Base-by-base conservation (phyloP, 495 filamentous ascomycete genomes). In the Xylaria grammica region DNA sequence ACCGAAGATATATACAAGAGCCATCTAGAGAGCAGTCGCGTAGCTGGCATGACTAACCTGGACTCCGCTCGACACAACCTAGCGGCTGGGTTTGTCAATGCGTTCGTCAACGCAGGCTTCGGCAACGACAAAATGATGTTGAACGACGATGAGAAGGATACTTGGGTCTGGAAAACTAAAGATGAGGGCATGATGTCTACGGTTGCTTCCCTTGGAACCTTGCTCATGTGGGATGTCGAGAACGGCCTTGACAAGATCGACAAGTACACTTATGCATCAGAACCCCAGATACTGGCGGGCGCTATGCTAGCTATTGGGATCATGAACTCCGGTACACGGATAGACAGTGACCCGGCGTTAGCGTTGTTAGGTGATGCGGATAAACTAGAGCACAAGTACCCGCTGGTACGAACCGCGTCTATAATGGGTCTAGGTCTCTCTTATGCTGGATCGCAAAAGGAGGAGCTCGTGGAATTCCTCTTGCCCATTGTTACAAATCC, bases 1-100 rank as follows among this genome's bases (percentile, higher is more conserved):
- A 93, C 94, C 4, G 95, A 99, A 78, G 95, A 99, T 72, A 99
- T 99, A 69, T 99, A 99, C 84, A 99, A 99, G 83, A 96, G 92
- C 63, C 96, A 99, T 76, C 84, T 99, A 17, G 95, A 99, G 76
- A 97, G 90, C 81, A 95, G 88, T 63, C 86, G 95, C 51, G 93
- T 93, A 50, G 91, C 92, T 26, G 94, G 94, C 26, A 81, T 96
- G 75, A 97, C 93, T 19, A 97, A 97, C 72, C 87, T 96, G 34
- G 95, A 98, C 76, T 97, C 94, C 15, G 94, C 95, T 40, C 83
- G 93, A 65, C 93, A 98, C 82, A 99, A 98, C 69, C 84, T 99
- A 60, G 94, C 95, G 8, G 94, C 94, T 65, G 93, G 89, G 29
- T 98, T 99, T 69, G 95, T 99, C 54, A 99, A 99, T 74, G 90